These are phyloP conservation scores for Arabis hirsuta DNA, from an alignment of 345 rosid species.

Conservation along the genomic window DNA sequence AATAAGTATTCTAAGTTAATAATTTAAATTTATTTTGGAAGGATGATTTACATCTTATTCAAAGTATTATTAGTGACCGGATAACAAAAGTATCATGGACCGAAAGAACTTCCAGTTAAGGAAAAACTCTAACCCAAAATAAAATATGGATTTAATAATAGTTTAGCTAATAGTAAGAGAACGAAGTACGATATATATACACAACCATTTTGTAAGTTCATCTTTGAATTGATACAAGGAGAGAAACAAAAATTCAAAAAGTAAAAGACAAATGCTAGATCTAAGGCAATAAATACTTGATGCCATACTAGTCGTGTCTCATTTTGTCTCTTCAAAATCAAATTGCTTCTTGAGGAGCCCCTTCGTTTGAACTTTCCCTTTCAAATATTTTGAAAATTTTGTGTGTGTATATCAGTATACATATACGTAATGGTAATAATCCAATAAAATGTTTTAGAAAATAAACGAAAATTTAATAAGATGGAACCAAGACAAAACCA, in stretches of 20 bases:
- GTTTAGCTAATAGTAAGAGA: neutral
- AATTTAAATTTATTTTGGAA: no score
- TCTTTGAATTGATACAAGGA: constrained; percentile 4
- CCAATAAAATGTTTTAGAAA: constrained; percentile 21
- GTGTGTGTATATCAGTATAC: neutral
- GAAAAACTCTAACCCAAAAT: neutral
- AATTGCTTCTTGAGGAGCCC: constrained; percentile 34
- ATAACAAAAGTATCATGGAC: no score
- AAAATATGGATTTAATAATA: neutral
- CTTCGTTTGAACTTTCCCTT: constrained; percentile 38
- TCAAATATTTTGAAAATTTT: constrained; percentile 24
- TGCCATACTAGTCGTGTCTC: constrained; percentile 38
- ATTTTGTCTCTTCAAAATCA: constrained; percentile 46
- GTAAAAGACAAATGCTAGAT: constrained; percentile 22
- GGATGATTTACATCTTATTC: no score
- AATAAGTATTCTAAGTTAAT: no score
- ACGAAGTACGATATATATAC: neutral
- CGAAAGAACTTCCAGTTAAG: no score
- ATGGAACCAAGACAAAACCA: constrained; percentile 43
- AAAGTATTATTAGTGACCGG: no score
- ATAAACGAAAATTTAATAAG: constrained; percentile 36
- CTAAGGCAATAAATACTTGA: constrained; percentile 39
- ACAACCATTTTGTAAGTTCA: constrained; percentile 2
- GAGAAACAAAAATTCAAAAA: neutral
- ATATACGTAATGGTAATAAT: constrained; percentile 1